Evolutionary conservation across 305 asterid genomes (phyloP).

Genomic region (Solanum chacoense): DNA sequence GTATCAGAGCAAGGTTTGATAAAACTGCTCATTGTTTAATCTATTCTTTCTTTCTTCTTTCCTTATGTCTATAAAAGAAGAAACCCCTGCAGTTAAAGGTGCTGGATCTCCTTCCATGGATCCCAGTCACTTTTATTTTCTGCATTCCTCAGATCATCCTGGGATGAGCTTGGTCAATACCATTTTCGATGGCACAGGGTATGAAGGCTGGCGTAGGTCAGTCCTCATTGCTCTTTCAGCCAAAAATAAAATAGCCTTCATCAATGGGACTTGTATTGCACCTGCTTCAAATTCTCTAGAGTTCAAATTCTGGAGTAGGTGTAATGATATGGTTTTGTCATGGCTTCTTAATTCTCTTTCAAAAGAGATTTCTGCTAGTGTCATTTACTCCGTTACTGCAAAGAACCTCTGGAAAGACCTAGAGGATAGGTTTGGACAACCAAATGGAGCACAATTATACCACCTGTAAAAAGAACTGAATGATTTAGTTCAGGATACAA

Average conservation of each 20-base stretch:
- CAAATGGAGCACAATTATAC: not conserved
- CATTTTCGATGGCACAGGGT: no score
- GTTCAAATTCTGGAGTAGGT: not conserved
- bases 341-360: not conserved
- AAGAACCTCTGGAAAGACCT: not conserved
- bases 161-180: no score
- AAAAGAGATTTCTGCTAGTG: not conserved
- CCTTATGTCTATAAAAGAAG: not conserved
- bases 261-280: no score
- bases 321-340: not conserved
- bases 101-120: no score
- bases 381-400: not conserved
- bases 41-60: not conserved
- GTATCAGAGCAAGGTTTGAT: not conserved
- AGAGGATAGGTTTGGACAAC: not conserved
- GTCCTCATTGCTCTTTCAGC: no score
- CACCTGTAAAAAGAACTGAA: not conserved
- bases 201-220: no score
- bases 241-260: no score
- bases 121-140: no score
- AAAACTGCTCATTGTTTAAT: not conserved
- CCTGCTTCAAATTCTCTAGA: not conserved
- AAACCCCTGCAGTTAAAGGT: no score
- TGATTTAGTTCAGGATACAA: not conserved
- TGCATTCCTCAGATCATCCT: no score